phyloP scores from a whole-genome alignment of 139 green algal species.

The Picocystis salinarum region DNA sequence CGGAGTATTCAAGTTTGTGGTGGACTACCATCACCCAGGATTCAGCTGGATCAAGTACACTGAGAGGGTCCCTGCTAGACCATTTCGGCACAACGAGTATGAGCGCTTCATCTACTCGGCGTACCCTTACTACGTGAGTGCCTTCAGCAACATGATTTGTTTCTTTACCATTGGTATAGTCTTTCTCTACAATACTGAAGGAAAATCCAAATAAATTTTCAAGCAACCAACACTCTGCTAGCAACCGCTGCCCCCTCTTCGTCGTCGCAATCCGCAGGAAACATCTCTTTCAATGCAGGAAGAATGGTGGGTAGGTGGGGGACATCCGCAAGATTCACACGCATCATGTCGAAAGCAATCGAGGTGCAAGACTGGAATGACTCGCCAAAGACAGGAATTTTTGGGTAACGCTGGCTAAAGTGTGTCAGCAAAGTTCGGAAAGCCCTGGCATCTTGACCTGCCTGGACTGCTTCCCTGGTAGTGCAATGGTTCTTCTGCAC shows the following conservation, averaged over 20 bases:
- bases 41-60: slow-evolving; percentile 50
- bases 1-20: slow-evolving; percentile 92
- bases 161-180: slow-evolving; percentile 47
- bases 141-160: slow-evolving; percentile 37
- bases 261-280: slow-evolving; percentile 25
- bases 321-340: slow-evolving; percentile 57
- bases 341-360: slow-evolving; percentile 94
- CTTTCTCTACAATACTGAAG: slow-evolving; percentile 60
- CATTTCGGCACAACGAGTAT: slow-evolving; percentile 88
- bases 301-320: slow-evolving; percentile 32
- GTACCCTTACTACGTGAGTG: slow-evolving; percentile 70
- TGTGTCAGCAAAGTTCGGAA: slow-evolving; percentile 90
- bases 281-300: slow-evolving; percentile 32
- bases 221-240: too few relatives aligned
- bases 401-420: slow-evolving; percentile 87
- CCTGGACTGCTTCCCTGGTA: slow-evolving; percentile 57
- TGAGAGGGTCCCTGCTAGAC: slow-evolving; percentile 56
- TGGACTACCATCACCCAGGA: slow-evolving; percentile 57
- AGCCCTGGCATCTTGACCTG: slow-evolving; percentile 36
- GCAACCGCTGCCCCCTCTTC: slow-evolving; percentile 18
- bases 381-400: slow-evolving; percentile 46
- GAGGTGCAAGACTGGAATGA: slow-evolving; percentile 19
- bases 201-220: too few relatives aligned
- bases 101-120: slow-evolving; percentile 69
- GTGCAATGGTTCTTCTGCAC: slow-evolving; percentile 73